Conservation (phyloP, 495 filamentous ascomycete species). For the Penicillium odoratum region DNA sequence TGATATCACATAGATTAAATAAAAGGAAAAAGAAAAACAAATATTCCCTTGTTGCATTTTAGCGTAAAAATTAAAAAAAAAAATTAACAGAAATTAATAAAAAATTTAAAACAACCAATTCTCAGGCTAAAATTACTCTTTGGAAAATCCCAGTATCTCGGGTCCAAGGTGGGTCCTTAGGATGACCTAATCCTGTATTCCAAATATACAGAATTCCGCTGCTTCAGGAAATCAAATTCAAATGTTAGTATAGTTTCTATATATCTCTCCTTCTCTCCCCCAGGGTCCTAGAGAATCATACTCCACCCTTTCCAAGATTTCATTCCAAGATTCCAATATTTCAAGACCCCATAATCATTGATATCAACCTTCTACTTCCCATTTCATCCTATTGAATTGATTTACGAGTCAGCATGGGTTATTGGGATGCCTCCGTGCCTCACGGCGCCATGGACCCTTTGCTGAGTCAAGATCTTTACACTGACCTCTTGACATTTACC, state of each 20-base stretch:
- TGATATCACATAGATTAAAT: no score
- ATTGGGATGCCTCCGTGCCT: slow-evolving; percentile 30
- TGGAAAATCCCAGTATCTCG: not conserved
- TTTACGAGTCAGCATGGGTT: slow-evolving; percentile 25
- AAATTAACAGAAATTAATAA: no score
- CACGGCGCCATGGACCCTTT: slow-evolving; percentile 21
- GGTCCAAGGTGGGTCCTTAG: not conserved
- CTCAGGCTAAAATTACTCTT: not conserved
- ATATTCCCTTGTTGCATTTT: no score
- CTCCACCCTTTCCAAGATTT: not conserved
- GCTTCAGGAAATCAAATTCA: slow-evolving; percentile 23
- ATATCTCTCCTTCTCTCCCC: not conserved
- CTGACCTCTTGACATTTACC: slow-evolving; percentile 45
- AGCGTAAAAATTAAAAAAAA: no score
- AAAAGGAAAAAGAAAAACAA: no score
- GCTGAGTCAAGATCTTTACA: slow-evolving; percentile 27
- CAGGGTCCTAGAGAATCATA: no score
- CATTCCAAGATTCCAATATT: no score
- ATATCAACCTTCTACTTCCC: not conserved
- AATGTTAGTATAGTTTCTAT: not conserved
- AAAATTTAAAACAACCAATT: no score
- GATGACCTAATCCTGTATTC: slow-evolving; percentile 2
- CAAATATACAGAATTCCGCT: slow-evolving; percentile 16
- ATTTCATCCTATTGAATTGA: no score
- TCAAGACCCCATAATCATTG: not conserved